These are phyloP conservation scores for Pachyrhizus erosus DNA, from an alignment of 306 rosid genomes.

Conservation along the genomic window DNA sequence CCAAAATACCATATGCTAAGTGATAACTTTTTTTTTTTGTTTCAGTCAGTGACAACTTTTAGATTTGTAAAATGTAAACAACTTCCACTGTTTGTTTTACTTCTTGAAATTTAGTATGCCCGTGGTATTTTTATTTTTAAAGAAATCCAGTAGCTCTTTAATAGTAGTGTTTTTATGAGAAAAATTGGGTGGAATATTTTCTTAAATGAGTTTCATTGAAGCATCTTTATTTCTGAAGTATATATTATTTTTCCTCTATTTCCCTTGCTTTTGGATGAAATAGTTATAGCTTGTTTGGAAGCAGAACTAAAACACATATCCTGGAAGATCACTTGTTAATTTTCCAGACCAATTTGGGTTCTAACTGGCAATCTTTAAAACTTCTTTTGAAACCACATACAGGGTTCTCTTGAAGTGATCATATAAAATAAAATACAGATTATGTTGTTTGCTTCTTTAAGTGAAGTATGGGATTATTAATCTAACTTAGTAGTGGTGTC, in stretches of 20 bases:
- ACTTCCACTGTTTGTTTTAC: background rate
- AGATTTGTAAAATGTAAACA: background rate
- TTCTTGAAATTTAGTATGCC: constrained; percentile 7
- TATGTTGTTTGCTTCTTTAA: background rate
- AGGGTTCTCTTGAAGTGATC: background rate
- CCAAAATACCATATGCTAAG: background rate
- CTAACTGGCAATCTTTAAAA: background rate
- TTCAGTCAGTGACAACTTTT: background rate
- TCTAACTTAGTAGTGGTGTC: constrained; percentile 11
- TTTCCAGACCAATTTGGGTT: background rate
- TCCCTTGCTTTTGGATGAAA: background rate
- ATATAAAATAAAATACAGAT: constrained; percentile 18
- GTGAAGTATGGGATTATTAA: constrained; percentile 8
- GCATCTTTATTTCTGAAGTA: constrained; percentile 11
- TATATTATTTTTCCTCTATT: background rate
- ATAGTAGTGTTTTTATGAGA: background rate
- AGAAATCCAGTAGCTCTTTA: constrained; percentile 12
- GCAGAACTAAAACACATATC: background rate
- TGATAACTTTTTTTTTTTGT: background rate
- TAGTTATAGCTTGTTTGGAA: background rate
- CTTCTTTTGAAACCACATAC: constrained; percentile 9
- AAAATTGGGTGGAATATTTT: background rate
- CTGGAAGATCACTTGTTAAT: constrained; percentile 19
- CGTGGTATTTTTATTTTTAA: background rate
- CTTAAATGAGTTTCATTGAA: background rate